phyloP scores from a whole-genome alignment of 495 filamentous ascomycete species.

The Penicillium mononematosum region DNA sequence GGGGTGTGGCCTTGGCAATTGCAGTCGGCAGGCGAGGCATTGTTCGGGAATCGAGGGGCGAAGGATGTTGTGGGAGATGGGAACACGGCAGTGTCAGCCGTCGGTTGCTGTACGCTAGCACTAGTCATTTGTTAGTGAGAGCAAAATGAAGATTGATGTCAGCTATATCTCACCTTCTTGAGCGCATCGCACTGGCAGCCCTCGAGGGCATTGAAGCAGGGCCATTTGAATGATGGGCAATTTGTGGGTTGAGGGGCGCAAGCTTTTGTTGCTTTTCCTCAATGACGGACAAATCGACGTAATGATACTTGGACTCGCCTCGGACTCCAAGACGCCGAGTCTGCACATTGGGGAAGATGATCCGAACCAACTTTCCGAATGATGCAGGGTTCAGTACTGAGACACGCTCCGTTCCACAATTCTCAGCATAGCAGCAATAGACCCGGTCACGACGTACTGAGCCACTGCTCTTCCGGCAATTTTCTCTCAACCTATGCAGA shows the following conservation, averaged over 20 bases:
- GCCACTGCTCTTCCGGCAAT: conserved; percentile 74
- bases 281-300: conserved; percentile 78
- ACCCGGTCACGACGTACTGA: conserved; percentile 90
- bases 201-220: conserved; percentile 22
- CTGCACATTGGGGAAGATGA: conserved; percentile 92
- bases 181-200: conserved; percentile 31
- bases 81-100: conserved; percentile 65
- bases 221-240: conserved; percentile 22
- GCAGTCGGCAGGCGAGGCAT: conserved; percentile 25
- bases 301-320: conserved; percentile 98
- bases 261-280: conserved; percentile 49
- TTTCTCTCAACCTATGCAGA: conserved; percentile 68
- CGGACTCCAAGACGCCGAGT: conserved; percentile 88
- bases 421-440: conserved; percentile 86
- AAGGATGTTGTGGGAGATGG: conserved; percentile 58
- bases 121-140: conserved; percentile 21
- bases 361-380: conserved; percentile 94
- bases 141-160: conserved; percentile 3
- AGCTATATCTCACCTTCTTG: conserved; percentile 34
- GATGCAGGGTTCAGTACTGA: conserved; percentile 93
- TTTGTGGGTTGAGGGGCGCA: conserved; percentile 27
- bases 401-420: conserved; percentile 88
- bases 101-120: conserved; percentile 49
- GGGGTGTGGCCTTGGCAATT: conserved; percentile 28
- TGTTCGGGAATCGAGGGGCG: conserved; percentile 31